Evolutionary conservation across 1,284 basidiomycete genomes (phyloP).

Genomic region (Malassezia dermatis): DNA sequence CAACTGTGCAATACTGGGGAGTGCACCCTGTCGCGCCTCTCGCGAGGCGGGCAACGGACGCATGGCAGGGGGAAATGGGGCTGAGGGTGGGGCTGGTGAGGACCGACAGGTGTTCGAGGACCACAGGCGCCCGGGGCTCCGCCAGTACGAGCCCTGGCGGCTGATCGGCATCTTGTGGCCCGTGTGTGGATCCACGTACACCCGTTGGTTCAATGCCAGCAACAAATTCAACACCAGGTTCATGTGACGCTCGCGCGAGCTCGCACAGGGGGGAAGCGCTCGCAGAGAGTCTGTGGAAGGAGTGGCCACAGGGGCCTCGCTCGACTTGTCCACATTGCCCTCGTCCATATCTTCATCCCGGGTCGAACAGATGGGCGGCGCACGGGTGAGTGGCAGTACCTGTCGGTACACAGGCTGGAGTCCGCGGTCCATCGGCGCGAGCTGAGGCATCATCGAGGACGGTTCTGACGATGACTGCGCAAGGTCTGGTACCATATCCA

Average conservation of each 20-base stretch:
- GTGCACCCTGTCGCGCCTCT: neutral
- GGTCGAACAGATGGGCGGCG: conserved; percentile 17
- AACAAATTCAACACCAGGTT: conserved; percentile 12
- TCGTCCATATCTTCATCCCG: neutral
- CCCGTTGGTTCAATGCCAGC: conserved; percentile 11
- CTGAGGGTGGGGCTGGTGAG: neutral
- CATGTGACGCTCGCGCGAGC: conserved; percentile 9
- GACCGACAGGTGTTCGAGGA: neutral
- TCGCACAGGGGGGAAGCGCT: neutral
- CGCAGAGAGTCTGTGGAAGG: neutral
- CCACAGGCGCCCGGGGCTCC: neutral
- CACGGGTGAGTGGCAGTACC: conserved; percentile 40
- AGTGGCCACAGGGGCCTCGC: neutral
- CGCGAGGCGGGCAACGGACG: neutral
- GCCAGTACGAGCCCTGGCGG: neutral
- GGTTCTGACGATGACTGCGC: neutral
- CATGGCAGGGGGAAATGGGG: neutral
- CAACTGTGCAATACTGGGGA: conserved; percentile 28
- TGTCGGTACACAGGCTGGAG: conserved; percentile 28
- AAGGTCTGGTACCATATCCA: conserved; percentile 25
- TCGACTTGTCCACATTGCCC: too few relatives aligned
- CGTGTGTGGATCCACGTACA: conserved; percentile 4
- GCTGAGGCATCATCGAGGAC: neutral
- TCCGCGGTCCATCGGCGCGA: conserved; percentile 18
- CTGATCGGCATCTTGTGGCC: conserved; percentile 2